Evolutionary conservation across 2,329 filamentous ascomycete genomes (phyloP), one percentile per base, ranked within the genome.

Genomic region (Byssothecium circinans): DNA sequence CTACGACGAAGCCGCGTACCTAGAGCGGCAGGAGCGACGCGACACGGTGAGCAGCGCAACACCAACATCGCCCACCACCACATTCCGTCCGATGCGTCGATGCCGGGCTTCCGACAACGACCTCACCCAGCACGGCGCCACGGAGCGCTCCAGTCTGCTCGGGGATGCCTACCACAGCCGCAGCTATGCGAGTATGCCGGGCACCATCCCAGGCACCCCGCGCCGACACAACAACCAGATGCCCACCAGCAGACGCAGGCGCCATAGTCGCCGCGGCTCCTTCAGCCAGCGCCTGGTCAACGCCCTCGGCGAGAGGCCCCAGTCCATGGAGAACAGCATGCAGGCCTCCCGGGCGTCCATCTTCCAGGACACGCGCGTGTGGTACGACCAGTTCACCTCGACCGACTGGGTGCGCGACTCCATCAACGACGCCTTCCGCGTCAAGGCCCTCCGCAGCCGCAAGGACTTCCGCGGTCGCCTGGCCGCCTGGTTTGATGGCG

Each of bases 391-490:
- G 72, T 96, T 96, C 65, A 96, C 91, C 5, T 95, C 89, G 6
- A 96, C 90, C 45, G 92, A 99, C 70, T 99, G 94, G 94, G 91
- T 99, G 1, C 92, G 96, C 68, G 94, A 99, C 71, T 91, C 88
- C 69, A 96, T 99, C 58, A 89, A 91, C 62, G 94, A 97, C 72
- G 90, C 91, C 8, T 89, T 91, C 61, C 88, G 94, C 20, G 84
- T 95, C 41, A 94, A 95, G 69, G 85, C 85, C 43, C 79, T 99
- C 32, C 84, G 90, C 41, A 85, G 81, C 61, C 81, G 91, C 40
- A 95, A 87, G 68, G 94, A 92, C 72, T 81, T 96, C 51, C 85
- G 86, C 67, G 92, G 92, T n/a, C 85, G 88, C 39, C 58, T 95
- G 12, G 76, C 83, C 37, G 81, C 89, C 1, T 80, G 88, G 62